Conservation (phyloP, 2,329 filamentous ascomycete species). For the Colletotrichum cuscutae region DNA sequence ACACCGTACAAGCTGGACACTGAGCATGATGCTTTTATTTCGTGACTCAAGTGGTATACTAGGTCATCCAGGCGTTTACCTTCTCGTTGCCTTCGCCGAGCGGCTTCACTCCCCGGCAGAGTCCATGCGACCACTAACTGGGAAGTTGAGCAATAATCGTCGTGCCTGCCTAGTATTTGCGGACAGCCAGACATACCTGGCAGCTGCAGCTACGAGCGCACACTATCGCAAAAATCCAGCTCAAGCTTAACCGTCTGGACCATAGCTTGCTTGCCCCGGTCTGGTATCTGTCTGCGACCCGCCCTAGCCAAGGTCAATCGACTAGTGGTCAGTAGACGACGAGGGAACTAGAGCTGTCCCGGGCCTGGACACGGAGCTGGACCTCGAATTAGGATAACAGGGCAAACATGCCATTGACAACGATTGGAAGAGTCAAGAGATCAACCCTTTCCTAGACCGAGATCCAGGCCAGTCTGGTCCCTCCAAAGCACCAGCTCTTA, state of each 20-base stretch:
- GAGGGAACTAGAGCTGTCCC: constrained; percentile 5
- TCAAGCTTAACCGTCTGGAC: neutral
- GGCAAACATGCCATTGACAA: constrained; percentile 10
- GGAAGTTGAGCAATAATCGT: neutral
- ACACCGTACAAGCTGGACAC: neutral
- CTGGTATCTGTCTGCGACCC: constrained; percentile 19
- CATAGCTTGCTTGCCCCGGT: constrained; percentile 7
- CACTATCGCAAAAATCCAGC: neutral
- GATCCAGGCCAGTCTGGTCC: constrained; percentile 25
- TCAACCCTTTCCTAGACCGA: neutral
- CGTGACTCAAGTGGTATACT: neutral
- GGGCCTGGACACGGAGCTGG: constrained; percentile 11
- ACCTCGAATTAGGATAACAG: constrained; percentile 13
- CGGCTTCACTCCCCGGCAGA: neutral
- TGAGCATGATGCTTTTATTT: neutral
- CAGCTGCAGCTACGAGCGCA: neutral
- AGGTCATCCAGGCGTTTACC: neutral
- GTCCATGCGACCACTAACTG: neutral
- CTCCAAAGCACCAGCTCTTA: constrained; percentile 5
- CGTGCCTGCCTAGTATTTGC: neutral
- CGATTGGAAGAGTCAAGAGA: neutral
- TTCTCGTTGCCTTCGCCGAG: neutral
- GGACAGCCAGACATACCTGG: neutral
- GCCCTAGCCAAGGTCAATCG: constrained; percentile 4
- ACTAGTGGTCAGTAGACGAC: constrained; percentile 13